Evolutionary conservation across 345 rosid species (phyloP).

Genomic region (Euphorbia peplus): DNA sequence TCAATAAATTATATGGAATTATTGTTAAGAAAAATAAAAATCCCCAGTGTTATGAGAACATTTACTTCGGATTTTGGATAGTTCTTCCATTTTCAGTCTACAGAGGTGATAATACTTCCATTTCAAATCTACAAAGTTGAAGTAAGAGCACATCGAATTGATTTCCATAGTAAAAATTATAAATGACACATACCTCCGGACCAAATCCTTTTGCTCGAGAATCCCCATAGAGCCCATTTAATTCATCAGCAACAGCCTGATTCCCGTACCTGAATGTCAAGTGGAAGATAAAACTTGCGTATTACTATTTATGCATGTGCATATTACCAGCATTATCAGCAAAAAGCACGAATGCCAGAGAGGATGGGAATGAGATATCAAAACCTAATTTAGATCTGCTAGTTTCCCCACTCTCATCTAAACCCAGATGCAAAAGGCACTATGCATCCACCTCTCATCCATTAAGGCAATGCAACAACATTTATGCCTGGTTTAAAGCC

Average conservation of each 20-base stretch:
- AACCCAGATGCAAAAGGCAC: not conserved
- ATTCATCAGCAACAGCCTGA: constrained; percentile 68
- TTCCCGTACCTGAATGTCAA: constrained; percentile 62
- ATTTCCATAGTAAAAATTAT: not conserved
- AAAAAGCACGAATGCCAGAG: not conserved
- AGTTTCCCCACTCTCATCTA: no score
- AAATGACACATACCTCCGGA: constrained; percentile 50
- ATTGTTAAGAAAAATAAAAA: not conserved
- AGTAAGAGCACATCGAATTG: not conserved
- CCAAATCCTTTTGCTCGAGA: constrained; percentile 91
- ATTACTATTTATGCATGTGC: no score
- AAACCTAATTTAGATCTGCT: not conserved
- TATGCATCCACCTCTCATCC: not conserved
- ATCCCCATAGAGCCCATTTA: constrained; percentile 65
- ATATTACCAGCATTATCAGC: not conserved
- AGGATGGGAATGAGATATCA: not conserved
- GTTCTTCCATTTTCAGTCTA: constrained; percentile 5
- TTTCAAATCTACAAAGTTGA: constrained; percentile 6
- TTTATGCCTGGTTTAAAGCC: not conserved
- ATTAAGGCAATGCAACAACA: not conserved
- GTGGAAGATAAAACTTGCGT: not conserved
- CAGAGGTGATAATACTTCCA: not conserved
- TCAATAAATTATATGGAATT: not conserved
- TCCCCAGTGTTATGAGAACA: not conserved
- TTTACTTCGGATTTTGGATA: not conserved